Base-by-base conservation (phyloP, 2,329 filamentous ascomycete genomes). In the Beauveria varroae region DNA sequence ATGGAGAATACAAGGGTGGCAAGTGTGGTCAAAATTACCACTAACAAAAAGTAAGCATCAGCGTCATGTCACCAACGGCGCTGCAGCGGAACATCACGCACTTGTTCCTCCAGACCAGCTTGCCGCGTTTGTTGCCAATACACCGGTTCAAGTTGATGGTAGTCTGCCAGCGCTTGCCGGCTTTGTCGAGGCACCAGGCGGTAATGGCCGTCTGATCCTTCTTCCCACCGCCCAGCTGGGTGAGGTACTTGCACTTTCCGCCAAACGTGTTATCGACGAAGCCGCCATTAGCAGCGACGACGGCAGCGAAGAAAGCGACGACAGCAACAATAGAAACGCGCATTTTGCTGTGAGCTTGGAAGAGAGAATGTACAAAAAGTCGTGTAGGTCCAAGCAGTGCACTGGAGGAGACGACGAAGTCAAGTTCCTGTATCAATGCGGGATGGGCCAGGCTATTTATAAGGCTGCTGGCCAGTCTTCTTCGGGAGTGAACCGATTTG, bases 81-180 rank as follows among this genome's bases (percentile, higher is more conserved):
- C 5, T 18, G 16, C 12, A 49, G 18, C 26, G 28, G 24, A 40
- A 40, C 6, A 41, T 8, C 4, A 47, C 54, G 12, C 18, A 57
- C 54, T 28, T 43, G n/a, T 57, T 28, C 43, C 37, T 5, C 54
- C 54, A 57, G 43, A n/a, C 43, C 8, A 57, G 54, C 54, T 47
- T 47, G 54, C 54, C 54, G 54, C 26, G 26, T 6, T 57, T n/a
- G 54, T 57, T 57, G 54, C 41, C 41, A 9, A 57, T 26, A 43
- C 54, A 57, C 54, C 12, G 54, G 54, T 57, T 57, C 54, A 57
- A 43, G 54, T 57, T 57, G 43, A 57, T 18, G 37, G 24, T 57
- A 8, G 54, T 57, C 26, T 43, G 26, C 54, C 54, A 57, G 22
- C 40, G 54, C 43, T 47, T 24, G 54, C 54, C 54, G 41, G 41